Evolutionary conservation across 345 rosid genomes (phyloP), one percentile per base, ranked within the genome.

Genomic region (Aquilaria malaccensis): DNA sequence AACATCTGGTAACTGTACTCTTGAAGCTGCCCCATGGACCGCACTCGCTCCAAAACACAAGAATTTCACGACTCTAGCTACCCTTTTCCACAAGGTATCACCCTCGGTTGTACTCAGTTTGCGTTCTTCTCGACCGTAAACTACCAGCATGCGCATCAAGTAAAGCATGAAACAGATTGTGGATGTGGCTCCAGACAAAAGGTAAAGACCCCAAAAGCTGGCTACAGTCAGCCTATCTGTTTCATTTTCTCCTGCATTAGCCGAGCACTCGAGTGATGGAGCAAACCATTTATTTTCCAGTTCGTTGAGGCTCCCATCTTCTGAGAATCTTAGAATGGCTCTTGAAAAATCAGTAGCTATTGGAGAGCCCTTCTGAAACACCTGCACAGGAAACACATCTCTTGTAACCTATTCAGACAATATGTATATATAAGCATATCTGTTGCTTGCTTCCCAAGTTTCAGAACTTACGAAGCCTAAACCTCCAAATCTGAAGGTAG

Each of bases 381-480:
- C 81, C 89, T 84, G 59, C 50, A 71, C 11, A 45, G n/a, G 7
- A 37, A 3, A 37, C 7, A 37, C 43, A 37, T 30, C 29, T 14
- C 29, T 5, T 31, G 6, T 13, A 48, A 0, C 9, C 49, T 10
- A 30, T 10, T 7, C 10, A 60, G 32, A 30, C 45, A 47, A 37
- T 30, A 46, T 30, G 46, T 11, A 5, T 33, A 22, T 37, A 5
- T 37, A 37, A 37, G 43, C 9, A 9, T 11, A 6, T n/a, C 22
- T 22, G 1, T 22, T 22, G 22, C 22, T 22, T 22, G 22, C 22
- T 22, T 22, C 22, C 14, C 7, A 32, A 32, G 31, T 51, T 10
- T 0, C n/a, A 52, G 14, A 15, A 78, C 84, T 80, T 48, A 82
- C 88, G 49, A 82, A 82, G 70, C 77, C 88, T 7, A 85, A 56